phyloP scores from a whole-genome alignment of 2,329 filamentous ascomycete species.

The Alternaria rosae region DNA sequence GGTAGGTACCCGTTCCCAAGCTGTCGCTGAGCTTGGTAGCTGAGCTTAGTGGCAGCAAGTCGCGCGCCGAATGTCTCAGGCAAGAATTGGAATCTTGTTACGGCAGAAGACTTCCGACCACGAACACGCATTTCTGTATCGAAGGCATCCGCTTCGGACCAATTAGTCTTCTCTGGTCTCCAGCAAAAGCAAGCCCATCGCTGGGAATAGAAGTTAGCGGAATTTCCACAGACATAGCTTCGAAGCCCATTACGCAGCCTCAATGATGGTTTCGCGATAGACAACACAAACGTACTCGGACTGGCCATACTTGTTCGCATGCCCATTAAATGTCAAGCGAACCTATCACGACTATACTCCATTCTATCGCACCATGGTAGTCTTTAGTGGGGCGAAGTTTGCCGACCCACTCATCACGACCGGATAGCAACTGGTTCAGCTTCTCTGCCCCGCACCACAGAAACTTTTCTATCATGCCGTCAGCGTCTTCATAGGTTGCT shows the following conservation, averaged over 20 bases:
- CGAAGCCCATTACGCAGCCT: too few relatives aligned
- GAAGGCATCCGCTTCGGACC: not conserved
- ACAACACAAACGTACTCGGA: not conserved
- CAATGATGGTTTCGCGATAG: not conserved
- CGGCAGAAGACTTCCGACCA: not conserved
- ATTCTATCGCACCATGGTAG: not conserved
- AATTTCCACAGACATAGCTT: too few relatives aligned
- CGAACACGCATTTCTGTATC: not conserved
- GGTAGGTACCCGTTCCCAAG: slow-evolving; percentile 13
- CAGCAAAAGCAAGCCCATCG: not conserved
- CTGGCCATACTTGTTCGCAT: not conserved
- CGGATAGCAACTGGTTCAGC: not conserved
- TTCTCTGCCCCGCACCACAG: not conserved
- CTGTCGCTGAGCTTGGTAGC: slow-evolving; percentile 12
- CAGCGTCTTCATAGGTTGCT: not conserved
- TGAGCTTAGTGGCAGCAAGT: slow-evolving; percentile 8
- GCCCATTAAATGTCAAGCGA: not conserved
- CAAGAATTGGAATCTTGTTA: not conserved
- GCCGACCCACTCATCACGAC: too few relatives aligned
- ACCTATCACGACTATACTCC: not conserved
- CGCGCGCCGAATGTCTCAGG: not conserved
- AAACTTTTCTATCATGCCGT: not conserved
- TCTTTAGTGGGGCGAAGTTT: not conserved
- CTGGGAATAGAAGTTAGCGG: not conserved
- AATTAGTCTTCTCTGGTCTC: not conserved